Evolutionary conservation across 2,329 filamentous ascomycete genomes (phyloP).

Genomic region (Aspergillus tanneri): DNA sequence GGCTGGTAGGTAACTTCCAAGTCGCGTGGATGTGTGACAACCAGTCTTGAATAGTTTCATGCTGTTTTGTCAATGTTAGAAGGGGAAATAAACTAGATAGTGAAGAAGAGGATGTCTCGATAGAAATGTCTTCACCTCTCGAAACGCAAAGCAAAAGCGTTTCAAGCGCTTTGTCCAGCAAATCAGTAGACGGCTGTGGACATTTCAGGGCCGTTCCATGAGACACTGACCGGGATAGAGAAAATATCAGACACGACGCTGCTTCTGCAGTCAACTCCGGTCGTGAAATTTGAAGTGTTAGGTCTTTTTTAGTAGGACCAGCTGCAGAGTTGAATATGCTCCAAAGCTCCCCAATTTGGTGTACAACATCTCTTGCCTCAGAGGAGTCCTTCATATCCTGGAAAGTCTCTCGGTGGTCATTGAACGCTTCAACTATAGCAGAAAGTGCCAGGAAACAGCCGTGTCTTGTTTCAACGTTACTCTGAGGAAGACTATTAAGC

Average conservation of each 20-base stretch:
- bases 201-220: constrained; percentile 10
- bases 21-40: constrained; percentile 38
- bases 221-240: constrained; percentile 34
- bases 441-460: constrained; percentile 45
- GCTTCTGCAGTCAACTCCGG: constrained; percentile 46
- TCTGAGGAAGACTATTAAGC: constrained; percentile 38
- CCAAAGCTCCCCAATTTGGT: constrained; percentile 37
- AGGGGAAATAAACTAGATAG: constrained; percentile 42
- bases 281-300: constrained; percentile 40
- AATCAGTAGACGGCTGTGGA: constrained; percentile 19
- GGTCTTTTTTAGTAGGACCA: constrained; percentile 38
- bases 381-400: constrained; percentile 20
- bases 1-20: constrained; percentile 40
- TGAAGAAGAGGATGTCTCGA: constrained; percentile 43
- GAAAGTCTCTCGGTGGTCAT: constrained; percentile 16
- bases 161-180: constrained; percentile 32
- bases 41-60: constrained; percentile 40
- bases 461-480: constrained; percentile 45
- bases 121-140: constrained; percentile 41
- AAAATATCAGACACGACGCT: constrained; percentile 39
- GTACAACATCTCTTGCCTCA: constrained; percentile 28
- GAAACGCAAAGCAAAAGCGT: constrained; percentile 42
- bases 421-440: constrained; percentile 38
- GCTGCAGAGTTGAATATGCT: constrained; percentile 36
- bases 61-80: constrained; percentile 31